Evolutionary conservation across 2,329 filamentous ascomycete species (phyloP).

Genomic region (Aureobasidium sp.): DNA sequence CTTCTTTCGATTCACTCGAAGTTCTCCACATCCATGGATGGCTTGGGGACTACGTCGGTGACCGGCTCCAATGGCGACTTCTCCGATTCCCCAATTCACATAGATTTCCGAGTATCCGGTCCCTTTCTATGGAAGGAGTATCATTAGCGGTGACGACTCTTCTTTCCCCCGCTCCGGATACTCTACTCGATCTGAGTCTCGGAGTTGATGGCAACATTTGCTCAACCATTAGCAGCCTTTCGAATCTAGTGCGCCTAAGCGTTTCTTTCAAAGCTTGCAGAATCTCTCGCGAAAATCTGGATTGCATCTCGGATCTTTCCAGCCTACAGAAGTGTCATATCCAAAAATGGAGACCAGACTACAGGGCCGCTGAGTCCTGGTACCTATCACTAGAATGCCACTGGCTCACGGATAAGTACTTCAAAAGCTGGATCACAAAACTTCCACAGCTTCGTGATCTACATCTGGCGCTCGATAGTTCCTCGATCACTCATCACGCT

Average conservation of each 20-base stretch:
- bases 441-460: neutral
- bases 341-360: no score
- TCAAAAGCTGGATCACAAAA: neutral
- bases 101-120: neutral
- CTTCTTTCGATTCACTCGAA: neutral
- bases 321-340: neutral
- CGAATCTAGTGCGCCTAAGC: neutral
- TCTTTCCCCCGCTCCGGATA: neutral
- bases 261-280: neutral
- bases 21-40: neutral
- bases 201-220: neutral
- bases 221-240: neutral
- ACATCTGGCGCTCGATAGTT: accelerated
- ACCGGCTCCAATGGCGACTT: neutral
- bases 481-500: neutral
- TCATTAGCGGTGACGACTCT: neutral
- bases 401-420: neutral
- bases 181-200: neutral
- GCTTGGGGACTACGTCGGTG: neutral
- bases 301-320: neutral
- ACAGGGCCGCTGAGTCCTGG: no score
- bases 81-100: neutral
- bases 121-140: neutral
- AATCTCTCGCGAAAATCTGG: neutral
- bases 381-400: accelerated